Evolutionary conservation across 2,329 filamentous ascomycete genomes (phyloP), one percentile per base, ranked within the genome.

Genomic region (Emydomyces testavorans): DNA sequence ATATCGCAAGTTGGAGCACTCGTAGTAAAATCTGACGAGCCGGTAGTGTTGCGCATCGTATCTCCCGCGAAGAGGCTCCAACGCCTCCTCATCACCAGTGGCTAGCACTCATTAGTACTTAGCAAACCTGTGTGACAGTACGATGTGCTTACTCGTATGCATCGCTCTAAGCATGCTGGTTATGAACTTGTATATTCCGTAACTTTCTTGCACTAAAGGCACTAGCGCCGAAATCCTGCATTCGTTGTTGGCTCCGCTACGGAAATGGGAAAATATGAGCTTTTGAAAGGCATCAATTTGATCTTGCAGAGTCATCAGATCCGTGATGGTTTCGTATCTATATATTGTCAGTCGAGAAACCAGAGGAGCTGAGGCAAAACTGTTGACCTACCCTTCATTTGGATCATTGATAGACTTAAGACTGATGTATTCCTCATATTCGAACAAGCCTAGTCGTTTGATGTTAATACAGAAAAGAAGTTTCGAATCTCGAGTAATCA

Each of bases 221-320:
- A 96, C 89, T 46, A 98, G 71, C 1, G 92, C 86, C 11, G 90
- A 93, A 60, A 98, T 98, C 53, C 90, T 79, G 66, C 90, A 96
- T 66, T 98, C 92, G 60, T 96, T 98, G 69, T 94, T 94, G 40
- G 84, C 82, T 21, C 89, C 85, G 55, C 82, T 80, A 51, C 89
- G 82, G 70, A 98, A 96, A 67, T 96, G 88, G 3, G 92, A 92
- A 69, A 96, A 98, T 60, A 96, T 92, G 55, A 98, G 76, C 70
- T 96, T 98, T 66, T 98, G 92, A 70, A 98, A 96, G 56, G 87
- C 83, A 67, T 98, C 92, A 57, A 98, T 98, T 73, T 94, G 90
- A 66, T 98, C 92, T 65, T 98, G 92, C 50, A 98, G 75, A 6
- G 82, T 83, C 89, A 96, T 95, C 47, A 98, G 77, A 66, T 98